Evolutionary conservation across 208 protist species (phyloP), one percentile per base, ranked within the genome.

Genomic region (Herpetomonas samuelpessoai): DNA sequence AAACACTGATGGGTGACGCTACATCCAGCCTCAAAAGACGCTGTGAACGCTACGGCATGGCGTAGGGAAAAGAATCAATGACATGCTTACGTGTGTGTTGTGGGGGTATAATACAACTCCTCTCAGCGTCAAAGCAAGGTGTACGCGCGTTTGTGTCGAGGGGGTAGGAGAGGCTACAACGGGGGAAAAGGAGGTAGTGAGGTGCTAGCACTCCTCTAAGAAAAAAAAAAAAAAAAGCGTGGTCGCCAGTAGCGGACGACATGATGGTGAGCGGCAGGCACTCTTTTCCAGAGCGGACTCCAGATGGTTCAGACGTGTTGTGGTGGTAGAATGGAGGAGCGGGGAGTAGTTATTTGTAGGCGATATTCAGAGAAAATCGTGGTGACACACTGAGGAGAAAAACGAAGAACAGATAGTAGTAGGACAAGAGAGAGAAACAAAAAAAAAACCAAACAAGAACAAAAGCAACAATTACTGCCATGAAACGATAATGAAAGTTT

Each of bases 361-460:
- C n/a, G n/a, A n/a, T n/a, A n/a, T n/a, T n/a, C n/a, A n/a, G n/a
- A n/a, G n/a, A n/a, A n/a, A n/a, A n/a, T n/a, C n/a, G n/a, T n/a
- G n/a, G 14, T 26, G 10, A 57, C 38, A 57, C 10, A 30, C n/a
- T 7, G 26, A 51, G n/a, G 46, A 29, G 48, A 21, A 48, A 18
- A 6, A 59, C 3, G 0, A 51, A 55, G 57, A 38, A 60, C 21
- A 68, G 52, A 47, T 51, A 66, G 14, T 55, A 28, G 18, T 38
- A 38, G 26, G 26, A 25, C 16, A 35, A 21, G 22, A 46, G n/a
- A 58, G 19, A 66, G 14, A 50, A 18, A 39, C 7, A 65, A 28
- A 6, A 46, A 57, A 47, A 49, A 65, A 50, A 50, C 18, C 49
- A 51, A 39, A 57, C 12, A 57, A 57, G 22, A 41, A 19, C 24